Base-by-base conservation (phyloP, 257 asterid species). In the Nicotiana attenuata region DNA sequence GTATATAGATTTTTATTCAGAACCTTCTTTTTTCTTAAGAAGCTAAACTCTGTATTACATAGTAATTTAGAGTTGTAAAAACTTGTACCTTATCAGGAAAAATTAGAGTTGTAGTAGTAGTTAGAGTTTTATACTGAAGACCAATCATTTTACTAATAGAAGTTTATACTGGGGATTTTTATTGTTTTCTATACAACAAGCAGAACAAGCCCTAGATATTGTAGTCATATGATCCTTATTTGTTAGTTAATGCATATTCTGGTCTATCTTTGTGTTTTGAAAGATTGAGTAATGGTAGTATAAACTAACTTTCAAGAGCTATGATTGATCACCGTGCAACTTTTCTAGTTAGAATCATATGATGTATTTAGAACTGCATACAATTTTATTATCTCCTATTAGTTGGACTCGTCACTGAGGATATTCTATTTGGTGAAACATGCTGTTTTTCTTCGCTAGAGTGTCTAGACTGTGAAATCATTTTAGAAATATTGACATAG, bases 401-500 rank as follows among this genome's bases (percentile, higher is more conserved):
- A 28, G 73, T 65, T 65, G 38, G 69, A 28, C 29, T 28, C 5
- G 11, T 65, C 41, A 28, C 20, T 28, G n/a, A 65, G 41, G 28
- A 65, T 14, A 28, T 65, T 28, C 47, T 66, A 20, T 31, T 31
- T 66, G 41, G 24, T 75, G 52, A 73, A 75, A 8, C 38, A 24
- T 50, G 79, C 22, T 47, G 24, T 75, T 75, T 38, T 50, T 75
- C 63, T 50, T 47, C 16, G 26, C 79, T 50, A 75, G n/a, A 50
- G 79, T 75, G 63, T 75, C 63, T 24, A 29, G 81, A 63, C 64
- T 38, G 15, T 79, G 61, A 6, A 71, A 71, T 57, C 60, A 71
- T 47, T 78, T 64, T 41, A 77, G 77, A 59, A 24, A 47, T 29
- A 63, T 76, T 87, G 16, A 85, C 83, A 73, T 82, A 66, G 57